These are phyloP conservation scores for Sanguinoderma infundibulare DNA, from an alignment of 1,284 basidiomycete genomes.

Conservation along the genomic window DNA sequence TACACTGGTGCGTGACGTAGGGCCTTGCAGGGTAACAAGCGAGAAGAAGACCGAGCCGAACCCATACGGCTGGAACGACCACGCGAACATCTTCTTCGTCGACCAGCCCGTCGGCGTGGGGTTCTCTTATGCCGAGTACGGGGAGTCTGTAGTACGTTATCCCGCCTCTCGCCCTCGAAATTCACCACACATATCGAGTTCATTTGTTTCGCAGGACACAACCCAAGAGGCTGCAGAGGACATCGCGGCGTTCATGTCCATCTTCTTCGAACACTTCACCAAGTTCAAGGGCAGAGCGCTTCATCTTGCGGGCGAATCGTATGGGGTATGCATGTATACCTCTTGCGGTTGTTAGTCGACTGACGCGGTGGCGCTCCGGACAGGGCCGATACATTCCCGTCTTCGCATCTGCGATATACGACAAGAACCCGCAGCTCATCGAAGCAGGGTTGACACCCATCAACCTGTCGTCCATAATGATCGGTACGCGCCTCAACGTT, in stretches of 20 bases:
- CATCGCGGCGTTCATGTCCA: constrained; percentile 71
- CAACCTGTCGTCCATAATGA: constrained; percentile 80
- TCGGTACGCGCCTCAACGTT: constrained; percentile 52
- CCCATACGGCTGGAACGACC: constrained; percentile 68
- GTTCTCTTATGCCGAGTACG: constrained; percentile 75
- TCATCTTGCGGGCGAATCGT: constrained; percentile 76
- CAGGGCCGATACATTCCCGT: constrained; percentile 85
- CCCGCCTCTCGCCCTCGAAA: no score
- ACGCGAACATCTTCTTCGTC: constrained; percentile 73
- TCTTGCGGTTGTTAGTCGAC: no score
- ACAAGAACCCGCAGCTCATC: constrained; percentile 67
- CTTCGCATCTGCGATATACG: constrained; percentile 79
- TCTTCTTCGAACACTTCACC: constrained; percentile 77
- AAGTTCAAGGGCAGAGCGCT: constrained; percentile 70
- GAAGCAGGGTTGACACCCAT: constrained; percentile 67
- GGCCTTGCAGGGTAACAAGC: constrained; percentile 42
- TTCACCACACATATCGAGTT: not conserved
- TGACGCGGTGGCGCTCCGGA: no score
- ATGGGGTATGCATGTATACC: constrained; percentile 41
- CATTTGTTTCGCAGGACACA: constrained; percentile 41
- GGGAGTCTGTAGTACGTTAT: constrained; percentile 55
- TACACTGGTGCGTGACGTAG: no score
- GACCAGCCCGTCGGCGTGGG: constrained; percentile 70
- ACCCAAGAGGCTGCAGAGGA: constrained; percentile 74
- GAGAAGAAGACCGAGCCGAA: constrained; percentile 51